Base-by-base conservation (phyloP, 2,329 filamentous ascomycete genomes). In the Phoma herbarum region DNA sequence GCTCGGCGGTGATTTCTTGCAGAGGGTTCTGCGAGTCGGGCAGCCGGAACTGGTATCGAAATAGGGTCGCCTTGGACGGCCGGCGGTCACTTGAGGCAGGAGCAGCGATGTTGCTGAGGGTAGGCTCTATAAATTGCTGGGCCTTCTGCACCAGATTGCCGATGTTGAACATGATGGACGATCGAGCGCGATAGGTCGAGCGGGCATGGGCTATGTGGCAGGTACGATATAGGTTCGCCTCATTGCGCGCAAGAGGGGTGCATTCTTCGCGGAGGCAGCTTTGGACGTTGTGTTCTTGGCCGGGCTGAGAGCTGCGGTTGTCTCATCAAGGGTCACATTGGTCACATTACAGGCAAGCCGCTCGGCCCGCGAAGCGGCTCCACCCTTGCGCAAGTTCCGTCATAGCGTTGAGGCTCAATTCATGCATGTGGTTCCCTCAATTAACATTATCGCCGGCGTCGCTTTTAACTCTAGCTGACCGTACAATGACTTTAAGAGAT, bases 11-110 rank as follows among this genome's bases (percentile, higher is more conserved):
- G 80, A 99, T 97, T 82, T 99, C 95, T 80, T 96, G 93, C 57
- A 98, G 85, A 55, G 95, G 95, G 63, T 91, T 93, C 80, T 99
- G 94, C 37, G 92, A 90, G 73, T 92, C 88, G 44, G 95, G 95
- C 31, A 99, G 89, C 66, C 95, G 92, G 82, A 99, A 99, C 80
- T 99, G 95, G 77, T 90, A 90, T 81, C 95, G 93, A 82, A 98
- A 99, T 59, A 98, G 87, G 50, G 90, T 90, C 55, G 93, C 88
- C 81, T 97, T 98, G 74, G 93, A 94, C 48, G 93, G 93, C 75
- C 92, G 90, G 63, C 86, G 86, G 78, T 95, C 91, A 59, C 89
- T 87, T 11, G 74, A 67, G 72, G 88, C 86, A 67, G 89, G 87
- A 59, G 91, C 84, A 66, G 88, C 87, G 41, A 81, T 77, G 47